Conservation (phyloP, 2,329 filamentous ascomycete genomes). For the Colletotrichum tabaci region DNA sequence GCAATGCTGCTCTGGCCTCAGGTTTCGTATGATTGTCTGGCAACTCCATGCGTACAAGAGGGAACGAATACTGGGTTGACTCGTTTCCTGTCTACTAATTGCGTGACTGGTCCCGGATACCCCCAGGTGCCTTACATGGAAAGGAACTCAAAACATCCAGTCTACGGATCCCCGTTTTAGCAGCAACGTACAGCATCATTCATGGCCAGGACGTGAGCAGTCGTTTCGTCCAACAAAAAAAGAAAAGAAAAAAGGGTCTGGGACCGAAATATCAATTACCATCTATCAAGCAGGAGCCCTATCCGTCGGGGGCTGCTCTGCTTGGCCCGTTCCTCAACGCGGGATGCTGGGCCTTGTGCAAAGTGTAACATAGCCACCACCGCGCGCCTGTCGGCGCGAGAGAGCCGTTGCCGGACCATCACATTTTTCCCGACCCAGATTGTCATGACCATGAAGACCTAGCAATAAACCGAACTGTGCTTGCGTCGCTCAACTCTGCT, state of each 20-base stretch:
- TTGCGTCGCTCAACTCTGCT: constrained; percentile 81
- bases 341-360: constrained; percentile 4
- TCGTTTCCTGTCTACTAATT: constrained; percentile 28
- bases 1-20: background rate
- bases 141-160: constrained; percentile 22
- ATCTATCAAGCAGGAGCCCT: constrained; percentile 40
- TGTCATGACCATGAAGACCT: constrained; percentile 25
- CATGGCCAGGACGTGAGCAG: constrained; percentile 33
- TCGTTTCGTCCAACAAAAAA: constrained; percentile 18
- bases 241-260: constrained; percentile 4
- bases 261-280: constrained; percentile 41
- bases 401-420: constrained; percentile 20
- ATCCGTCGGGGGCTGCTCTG: constrained; percentile 26
- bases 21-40: background rate
- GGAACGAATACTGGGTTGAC: constrained; percentile 15
- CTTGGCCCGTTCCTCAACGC: constrained; percentile 21
- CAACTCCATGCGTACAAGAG: background rate
- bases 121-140: constrained; percentile 17
- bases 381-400: constrained; percentile 21
- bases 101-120: constrained; percentile 7
- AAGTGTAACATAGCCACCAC: constrained; percentile 14
- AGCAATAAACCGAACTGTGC: constrained; percentile 51
- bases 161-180: constrained; percentile 35
- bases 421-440: constrained; percentile 22
- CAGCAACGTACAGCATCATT: constrained; percentile 39